These are phyloP conservation scores for Linnemannia zychae DNA, from an alignment of 192 early-diverging fungal species.

Conservation along the genomic window DNA sequence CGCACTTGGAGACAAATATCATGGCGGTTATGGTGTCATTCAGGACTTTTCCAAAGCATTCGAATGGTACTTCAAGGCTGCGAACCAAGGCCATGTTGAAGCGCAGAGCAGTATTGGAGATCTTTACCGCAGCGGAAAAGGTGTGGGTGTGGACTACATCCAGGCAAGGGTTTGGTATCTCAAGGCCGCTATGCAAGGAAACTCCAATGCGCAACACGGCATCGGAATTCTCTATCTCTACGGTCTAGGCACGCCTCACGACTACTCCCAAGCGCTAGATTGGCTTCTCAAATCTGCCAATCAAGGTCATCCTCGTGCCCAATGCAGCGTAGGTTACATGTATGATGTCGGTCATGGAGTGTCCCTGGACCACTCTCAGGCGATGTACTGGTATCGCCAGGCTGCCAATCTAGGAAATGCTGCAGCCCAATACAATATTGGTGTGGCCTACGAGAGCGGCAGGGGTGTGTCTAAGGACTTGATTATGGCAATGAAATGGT, in stretches of 20 bases:
- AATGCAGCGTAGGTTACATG: background rate
- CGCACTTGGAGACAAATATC: no score
- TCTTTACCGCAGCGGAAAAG: no score
- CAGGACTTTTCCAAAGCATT: no score
- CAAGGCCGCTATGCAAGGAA: background rate
- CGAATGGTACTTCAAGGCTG: no score
- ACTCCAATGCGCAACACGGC: background rate
- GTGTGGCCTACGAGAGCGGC: no score
- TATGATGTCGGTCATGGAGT: background rate
- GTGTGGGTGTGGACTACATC: no score
- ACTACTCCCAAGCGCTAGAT: background rate
- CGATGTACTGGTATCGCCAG: background rate
- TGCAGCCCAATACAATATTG: background rate
- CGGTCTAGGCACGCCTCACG: no score
- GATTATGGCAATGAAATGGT: no score
- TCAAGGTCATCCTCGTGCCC: background rate
- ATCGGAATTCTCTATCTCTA: background rate
- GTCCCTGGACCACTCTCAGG: background rate
- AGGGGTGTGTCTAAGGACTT: no score
- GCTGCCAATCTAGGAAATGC: background rate
- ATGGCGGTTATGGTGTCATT: no score
- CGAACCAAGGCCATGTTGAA: no score
- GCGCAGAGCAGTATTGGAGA: no score
- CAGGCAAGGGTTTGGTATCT: background rate
- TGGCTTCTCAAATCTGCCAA: background rate